phyloP scores from a whole-genome alignment of 2,329 filamentous ascomycete species.

The Microcera coccophila region DNA sequence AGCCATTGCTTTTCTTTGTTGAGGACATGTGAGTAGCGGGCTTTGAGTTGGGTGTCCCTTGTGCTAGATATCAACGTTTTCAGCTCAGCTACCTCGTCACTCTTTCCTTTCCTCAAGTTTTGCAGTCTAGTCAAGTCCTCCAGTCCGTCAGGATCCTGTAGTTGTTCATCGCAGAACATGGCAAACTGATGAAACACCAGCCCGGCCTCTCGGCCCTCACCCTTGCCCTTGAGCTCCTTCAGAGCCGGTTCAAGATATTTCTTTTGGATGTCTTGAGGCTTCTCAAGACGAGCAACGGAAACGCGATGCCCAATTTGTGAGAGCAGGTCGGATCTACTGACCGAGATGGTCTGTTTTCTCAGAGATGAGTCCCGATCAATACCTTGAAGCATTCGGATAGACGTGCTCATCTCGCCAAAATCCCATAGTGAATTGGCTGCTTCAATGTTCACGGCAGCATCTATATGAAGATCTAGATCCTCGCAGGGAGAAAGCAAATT shows the following conservation, averaged over 20 bases:
- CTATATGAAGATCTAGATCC: slow-evolving; percentile 68
- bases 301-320: slow-evolving; percentile 86
- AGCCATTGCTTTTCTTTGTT: slow-evolving; percentile 82
- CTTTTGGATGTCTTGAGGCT: slow-evolving; percentile 83
- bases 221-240: slow-evolving; percentile 68
- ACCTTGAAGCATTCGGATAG: slow-evolving; percentile 81
- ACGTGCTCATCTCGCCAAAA: slow-evolving; percentile 82
- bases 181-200: slow-evolving; percentile 94
- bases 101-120: slow-evolving; percentile 74
- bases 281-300: slow-evolving; percentile 84
- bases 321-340: slow-evolving; percentile 74
- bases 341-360: slow-evolving; percentile 64
- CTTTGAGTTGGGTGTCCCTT: slow-evolving; percentile 50
- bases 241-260: slow-evolving; percentile 83
- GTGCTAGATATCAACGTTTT: slow-evolving; percentile 54
- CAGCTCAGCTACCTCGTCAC: slow-evolving; percentile 73
- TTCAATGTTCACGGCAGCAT: slow-evolving; percentile 74
- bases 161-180: slow-evolving; percentile 87
- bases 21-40: slow-evolving; percentile 57
- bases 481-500: slow-evolving; percentile 69
- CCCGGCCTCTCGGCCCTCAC: slow-evolving; percentile 69
- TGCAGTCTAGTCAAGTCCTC: slow-evolving; percentile 81
- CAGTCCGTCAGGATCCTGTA: slow-evolving; percentile 78
- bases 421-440: slow-evolving; percentile 90
- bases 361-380: slow-evolving; percentile 59